Conservation (phyloP, 1,139 yeast species). For the Yamadazyma membranifaciens region DNA sequence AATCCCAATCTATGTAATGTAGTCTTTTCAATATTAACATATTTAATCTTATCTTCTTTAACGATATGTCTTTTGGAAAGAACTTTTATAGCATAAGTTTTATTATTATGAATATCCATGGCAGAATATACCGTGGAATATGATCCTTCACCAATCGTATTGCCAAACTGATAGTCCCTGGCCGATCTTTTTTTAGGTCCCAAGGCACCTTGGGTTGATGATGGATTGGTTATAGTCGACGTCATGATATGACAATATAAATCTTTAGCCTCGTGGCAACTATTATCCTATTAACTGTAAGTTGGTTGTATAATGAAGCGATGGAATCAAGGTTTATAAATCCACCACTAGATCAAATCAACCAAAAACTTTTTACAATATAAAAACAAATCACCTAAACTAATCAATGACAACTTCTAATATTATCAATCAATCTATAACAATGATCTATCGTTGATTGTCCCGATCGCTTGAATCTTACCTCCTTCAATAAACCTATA, state of each 20-base stretch:
- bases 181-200: slow-evolving; percentile 37
- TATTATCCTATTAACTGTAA: no score
- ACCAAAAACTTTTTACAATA: no score
- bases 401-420: no score
- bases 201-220: not conserved
- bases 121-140: slow-evolving; percentile 76
- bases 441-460: no score
- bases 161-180: slow-evolving; percentile 70
- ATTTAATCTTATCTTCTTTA: slow-evolving; percentile 74
- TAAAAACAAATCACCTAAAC: no score
- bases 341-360: no score
- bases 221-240: not conserved
- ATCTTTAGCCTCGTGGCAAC: no score
- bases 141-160: slow-evolving; percentile 77
- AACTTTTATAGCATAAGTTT: slow-evolving; percentile 71
- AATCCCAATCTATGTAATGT: slow-evolving; percentile 70
- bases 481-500: not conserved
- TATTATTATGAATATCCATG: slow-evolving; percentile 53
- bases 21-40: slow-evolving; percentile 75
- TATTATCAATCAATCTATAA: no score
- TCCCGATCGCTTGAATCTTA: no score
- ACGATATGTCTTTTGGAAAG: slow-evolving; percentile 73
- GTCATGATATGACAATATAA: not conserved
- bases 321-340: no score
- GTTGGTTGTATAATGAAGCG: not conserved